A percentile compares a stretch with the other conserved stretches of the same genome.
These are phyloP conservation scores for Striga hermonthica DNA, from an alignment of 305 asterid genomes.

Conservation along the genomic window DNA sequence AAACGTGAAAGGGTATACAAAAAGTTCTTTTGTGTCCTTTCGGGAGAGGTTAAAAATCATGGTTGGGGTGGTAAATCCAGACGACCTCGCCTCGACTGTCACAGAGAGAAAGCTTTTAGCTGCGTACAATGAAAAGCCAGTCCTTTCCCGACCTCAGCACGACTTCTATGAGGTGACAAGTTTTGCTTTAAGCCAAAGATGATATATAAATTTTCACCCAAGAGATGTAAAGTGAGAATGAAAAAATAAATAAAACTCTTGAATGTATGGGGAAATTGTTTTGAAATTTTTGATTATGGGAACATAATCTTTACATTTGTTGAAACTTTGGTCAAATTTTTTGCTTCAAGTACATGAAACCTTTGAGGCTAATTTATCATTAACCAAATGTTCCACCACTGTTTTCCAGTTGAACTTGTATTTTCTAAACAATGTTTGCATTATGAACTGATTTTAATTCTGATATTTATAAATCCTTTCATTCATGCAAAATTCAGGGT, in stretches of 20 bases:
- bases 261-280: no score
- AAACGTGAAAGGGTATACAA: conserved; percentile 43
- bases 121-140: conserved; percentile 58
- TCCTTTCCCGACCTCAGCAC: conserved; percentile 63
- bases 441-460: neutral
- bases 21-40: conserved; percentile 38
- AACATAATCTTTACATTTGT: no score
- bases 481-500: conserved; percentile 34
- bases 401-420: no score
- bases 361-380: no score
- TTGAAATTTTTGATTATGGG: neutral
- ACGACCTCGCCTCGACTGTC: conserved; percentile 43
- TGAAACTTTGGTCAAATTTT: no score
- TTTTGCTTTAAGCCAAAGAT: neutral
- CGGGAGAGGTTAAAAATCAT: conserved; percentile 54
- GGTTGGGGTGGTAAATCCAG: conserved; percentile 58
- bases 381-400: no score
- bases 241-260: no score
- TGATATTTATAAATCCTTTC: neutral
- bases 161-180: conserved; percentile 39
- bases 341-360: no score
- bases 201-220: no score
- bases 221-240: no score
- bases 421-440: no score
- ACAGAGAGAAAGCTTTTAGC: conserved; percentile 51